Evolutionary conservation across 1,139 yeast genomes (phyloP).

Genomic region (Groenewaldozyma auringiensis): DNA sequence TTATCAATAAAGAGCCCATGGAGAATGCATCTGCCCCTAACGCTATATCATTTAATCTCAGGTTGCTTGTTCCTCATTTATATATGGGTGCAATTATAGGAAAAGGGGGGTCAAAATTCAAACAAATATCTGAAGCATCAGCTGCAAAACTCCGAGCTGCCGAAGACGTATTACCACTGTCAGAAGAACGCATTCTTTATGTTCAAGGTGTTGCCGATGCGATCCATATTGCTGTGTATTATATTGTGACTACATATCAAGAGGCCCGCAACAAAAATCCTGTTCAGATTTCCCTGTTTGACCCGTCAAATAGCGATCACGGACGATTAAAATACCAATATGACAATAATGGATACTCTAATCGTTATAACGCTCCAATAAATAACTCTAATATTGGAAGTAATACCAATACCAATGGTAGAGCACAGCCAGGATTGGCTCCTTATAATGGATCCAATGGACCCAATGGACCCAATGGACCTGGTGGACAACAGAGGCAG

Average conservation of each 20-base stretch:
- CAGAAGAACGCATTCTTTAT: constrained; percentile 70
- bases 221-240: constrained; percentile 74
- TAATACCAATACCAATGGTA: not conserved
- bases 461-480: not conserved
- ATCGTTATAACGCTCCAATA: not conserved
- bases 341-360: not conserved
- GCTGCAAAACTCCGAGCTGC: constrained; percentile 77
- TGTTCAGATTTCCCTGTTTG: not conserved
- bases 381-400: not conserved
- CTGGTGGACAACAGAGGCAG: too few relatives aligned
- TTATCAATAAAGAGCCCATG: constrained; percentile 60
- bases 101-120: constrained; percentile 62
- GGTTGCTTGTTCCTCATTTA: constrained; percentile 69
- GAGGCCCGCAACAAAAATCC: constrained; percentile 15
- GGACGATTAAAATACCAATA: not conserved
- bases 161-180: constrained; percentile 64
- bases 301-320: constrained; percentile 1
- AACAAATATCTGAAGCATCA: constrained; percentile 77
- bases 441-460: not conserved
- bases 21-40: constrained; percentile 52
- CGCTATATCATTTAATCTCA: constrained; percentile 50
- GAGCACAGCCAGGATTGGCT: not conserved
- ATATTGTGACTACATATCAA: constrained; percentile 52
- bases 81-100: constrained; percentile 81
- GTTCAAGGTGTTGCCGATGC: constrained; percentile 83